These are phyloP conservation scores for Metarhizium sp. DNA, from an alignment of 2,329 filamentous ascomycete species.

Conservation along the genomic window DNA sequence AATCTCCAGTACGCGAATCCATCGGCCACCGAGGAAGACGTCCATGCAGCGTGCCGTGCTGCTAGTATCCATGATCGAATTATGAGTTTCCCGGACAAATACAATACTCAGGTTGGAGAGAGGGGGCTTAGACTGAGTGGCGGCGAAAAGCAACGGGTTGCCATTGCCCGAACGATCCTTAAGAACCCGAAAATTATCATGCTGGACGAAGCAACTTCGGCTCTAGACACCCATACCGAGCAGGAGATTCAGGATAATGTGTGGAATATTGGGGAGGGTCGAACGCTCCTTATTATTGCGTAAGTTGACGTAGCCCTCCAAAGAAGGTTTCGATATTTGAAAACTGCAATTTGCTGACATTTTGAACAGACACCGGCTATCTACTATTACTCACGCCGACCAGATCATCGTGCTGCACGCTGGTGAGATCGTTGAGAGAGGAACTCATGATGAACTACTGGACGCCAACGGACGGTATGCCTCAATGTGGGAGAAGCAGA, in stretches of 20 bases:
- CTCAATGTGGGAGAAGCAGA: constrained; percentile 86
- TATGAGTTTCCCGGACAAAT: constrained; percentile 76
- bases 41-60: constrained; percentile 72
- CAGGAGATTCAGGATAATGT: constrained; percentile 87
- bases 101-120: constrained; percentile 85
- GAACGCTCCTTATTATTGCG: constrained; percentile 93
- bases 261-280: constrained; percentile 68
- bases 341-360: constrained; percentile 10
- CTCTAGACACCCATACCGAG: constrained; percentile 84
- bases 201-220: constrained; percentile 86
- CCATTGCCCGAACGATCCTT: constrained; percentile 85
- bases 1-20: constrained; percentile 87
- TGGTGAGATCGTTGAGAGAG: constrained; percentile 68
- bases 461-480: constrained; percentile 63
- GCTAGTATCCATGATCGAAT: constrained; percentile 93
- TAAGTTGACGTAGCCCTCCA: constrained; percentile 33
- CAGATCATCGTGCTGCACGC: constrained; percentile 72
- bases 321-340: not conserved
- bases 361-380: constrained; percentile 58
- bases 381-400: constrained; percentile 77
- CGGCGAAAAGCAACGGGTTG: constrained; percentile 88
- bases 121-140: constrained; percentile 79
- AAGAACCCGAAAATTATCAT: constrained; percentile 90
- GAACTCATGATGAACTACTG: constrained; percentile 70
- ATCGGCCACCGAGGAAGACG: constrained; percentile 67